Conservation (phyloP, 768 basidiomycete genomes). For the Tylopilus intermedius region DNA sequence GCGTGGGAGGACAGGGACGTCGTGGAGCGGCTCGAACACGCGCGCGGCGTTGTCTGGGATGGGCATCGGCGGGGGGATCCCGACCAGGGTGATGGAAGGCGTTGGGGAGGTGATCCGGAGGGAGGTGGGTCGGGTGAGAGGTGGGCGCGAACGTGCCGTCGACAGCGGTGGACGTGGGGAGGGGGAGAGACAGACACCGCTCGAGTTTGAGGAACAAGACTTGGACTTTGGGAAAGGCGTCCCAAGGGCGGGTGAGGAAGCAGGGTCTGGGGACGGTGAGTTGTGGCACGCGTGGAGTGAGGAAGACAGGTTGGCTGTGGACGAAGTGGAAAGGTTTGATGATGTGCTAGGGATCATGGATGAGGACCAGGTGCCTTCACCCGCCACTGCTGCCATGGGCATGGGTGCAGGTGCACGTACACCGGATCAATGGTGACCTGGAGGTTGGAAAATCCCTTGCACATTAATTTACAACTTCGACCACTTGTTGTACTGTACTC, state of each 20-base stretch:
- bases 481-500: too few relatives aligned
- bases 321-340: constrained; percentile 31
- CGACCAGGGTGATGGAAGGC: constrained; percentile 61
- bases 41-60: constrained; percentile 17
- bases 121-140: constrained; percentile 37
- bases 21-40: constrained; percentile 6
- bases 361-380: constrained; percentile 27
- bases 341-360: constrained; percentile 32
- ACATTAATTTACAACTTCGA: neutral
- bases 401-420: neutral
- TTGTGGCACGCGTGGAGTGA: constrained; percentile 26
- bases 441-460: neutral
- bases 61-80: constrained; percentile 26
- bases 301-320: constrained; percentile 28
- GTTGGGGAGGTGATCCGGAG: constrained; percentile 51
- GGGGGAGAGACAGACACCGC: constrained; percentile 26
- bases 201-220: constrained; percentile 67
- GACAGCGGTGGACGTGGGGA: neutral
- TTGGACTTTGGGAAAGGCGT: constrained; percentile 46
- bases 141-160: constrained; percentile 1
- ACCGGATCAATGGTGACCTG: neutral
- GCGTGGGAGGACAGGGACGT: neutral
- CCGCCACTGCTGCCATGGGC: neutral
- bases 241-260: neutral
- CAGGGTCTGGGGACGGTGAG: constrained; percentile 9